Evolutionary conservation across 1,284 basidiomycete genomes (phyloP), one percentile per base, ranked within the genome.

Genomic region (Schizophyllum amplum): DNA sequence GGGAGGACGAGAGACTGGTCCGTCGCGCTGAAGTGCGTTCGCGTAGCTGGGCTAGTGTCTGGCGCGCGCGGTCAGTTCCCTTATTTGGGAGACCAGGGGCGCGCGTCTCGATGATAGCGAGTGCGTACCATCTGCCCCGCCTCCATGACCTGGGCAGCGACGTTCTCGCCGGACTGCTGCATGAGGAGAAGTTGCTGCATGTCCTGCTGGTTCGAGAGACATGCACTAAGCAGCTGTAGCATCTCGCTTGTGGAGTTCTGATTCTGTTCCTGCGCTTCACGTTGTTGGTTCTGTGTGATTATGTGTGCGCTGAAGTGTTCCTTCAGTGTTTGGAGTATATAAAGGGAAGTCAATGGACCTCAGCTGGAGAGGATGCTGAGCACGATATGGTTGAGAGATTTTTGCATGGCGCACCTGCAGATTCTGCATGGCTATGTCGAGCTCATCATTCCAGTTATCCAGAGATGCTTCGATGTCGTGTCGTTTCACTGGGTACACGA

Each of bases 71-170:
- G n/a, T n/a, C n/a, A n/a, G n/a, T n/a, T n/a, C n/a, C n/a, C n/a
- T n/a, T n/a, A n/a, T n/a, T n/a, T n/a, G n/a, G n/a, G n/a, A n/a
- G n/a, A n/a, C n/a, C n/a, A n/a, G n/a, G n/a, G n/a, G n/a, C n/a
- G n/a, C n/a, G n/a, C n/a, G n/a, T n/a, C n/a, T n/a, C n/a, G n/a
- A n/a, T n/a, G 33, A 23, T n/a, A 53, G 54, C 26, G 56, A 42
- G 46, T 53, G 51, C 63, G 11, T 61, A 78, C 79, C 60, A 67
- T 66, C 68, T 83, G 82, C 15, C 80, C 80, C 23, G 69, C 66
- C 49, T 71, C 69, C 80, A 83, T 82, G 47, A 83, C 66, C 4
- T 68, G 65, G 57, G 72, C 64, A 6, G 77, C 81, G 11, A 63
- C 74, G 46, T 65, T 66, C 46, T 72, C 69, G 4, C 78, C 80